Conservation (phyloP, 176 grass and related monocot genomes). For the Aechmea fasciata region DNA sequence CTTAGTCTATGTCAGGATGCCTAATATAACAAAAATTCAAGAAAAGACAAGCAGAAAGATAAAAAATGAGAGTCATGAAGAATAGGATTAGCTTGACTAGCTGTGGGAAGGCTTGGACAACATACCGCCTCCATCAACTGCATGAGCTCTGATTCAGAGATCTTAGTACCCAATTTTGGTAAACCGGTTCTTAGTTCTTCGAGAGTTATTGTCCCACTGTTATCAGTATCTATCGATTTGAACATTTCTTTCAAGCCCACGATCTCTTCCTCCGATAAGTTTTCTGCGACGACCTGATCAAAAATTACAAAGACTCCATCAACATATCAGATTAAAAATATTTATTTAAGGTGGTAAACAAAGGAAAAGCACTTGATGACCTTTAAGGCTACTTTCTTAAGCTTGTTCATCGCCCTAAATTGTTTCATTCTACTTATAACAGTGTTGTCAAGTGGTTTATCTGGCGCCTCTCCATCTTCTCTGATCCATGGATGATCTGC, state of each 20-base stretch:
- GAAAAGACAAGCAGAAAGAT: not conserved
- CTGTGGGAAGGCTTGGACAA: not conserved
- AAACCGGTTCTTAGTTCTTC: constrained; percentile 97
- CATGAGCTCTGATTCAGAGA: constrained; percentile 89
- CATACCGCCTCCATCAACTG: constrained; percentile 98
- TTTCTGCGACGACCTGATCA: constrained; percentile 77
- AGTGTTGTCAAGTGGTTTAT: constrained; percentile 95
- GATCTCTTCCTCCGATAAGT: constrained; percentile 95
- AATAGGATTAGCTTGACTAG: not conserved
- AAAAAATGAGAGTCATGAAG: not conserved
- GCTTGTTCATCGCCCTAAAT: constrained; percentile 99
- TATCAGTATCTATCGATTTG: constrained; percentile 91
- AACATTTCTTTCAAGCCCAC: constrained; percentile 97
- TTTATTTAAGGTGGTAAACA: not conserved
- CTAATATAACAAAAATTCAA: too few species aligned
- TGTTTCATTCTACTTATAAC: constrained; percentile 98
- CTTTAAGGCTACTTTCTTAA: constrained; percentile 99
- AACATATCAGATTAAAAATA: constrained; percentile 5
- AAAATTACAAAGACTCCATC: constrained; percentile 11
- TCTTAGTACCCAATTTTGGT: constrained; percentile 95
- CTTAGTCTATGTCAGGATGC: not conserved
- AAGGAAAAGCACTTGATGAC: constrained; percentile 35
- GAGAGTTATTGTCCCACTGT: constrained; percentile 92
- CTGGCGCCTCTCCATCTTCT: constrained; percentile 95
- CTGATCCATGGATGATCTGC: constrained; percentile 93